These are phyloP conservation scores for Lachancea fermentati DNA, from an alignment of 805 yeast genomes.

Conservation along the genomic window DNA sequence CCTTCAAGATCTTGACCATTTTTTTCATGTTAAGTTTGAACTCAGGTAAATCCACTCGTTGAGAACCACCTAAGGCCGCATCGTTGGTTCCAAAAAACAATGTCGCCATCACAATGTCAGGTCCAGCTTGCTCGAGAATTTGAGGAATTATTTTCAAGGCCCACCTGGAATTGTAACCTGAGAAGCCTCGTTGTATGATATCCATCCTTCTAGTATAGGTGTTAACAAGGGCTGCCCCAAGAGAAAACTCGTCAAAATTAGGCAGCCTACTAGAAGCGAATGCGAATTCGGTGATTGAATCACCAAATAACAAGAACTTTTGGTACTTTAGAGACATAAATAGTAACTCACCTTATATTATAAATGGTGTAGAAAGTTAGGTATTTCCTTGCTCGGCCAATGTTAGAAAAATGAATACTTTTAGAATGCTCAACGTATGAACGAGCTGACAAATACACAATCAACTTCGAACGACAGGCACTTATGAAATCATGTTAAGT, in stretches of 20 bases:
- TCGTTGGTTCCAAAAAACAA: slow-evolving; percentile 85
- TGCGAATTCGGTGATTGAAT: slow-evolving; percentile 59
- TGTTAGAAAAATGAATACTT: not conserved
- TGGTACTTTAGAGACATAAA: slow-evolving; percentile 20
- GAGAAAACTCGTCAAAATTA: slow-evolving; percentile 35
- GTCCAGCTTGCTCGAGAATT: slow-evolving; percentile 46
- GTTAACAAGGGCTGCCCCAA: slow-evolving; percentile 46
- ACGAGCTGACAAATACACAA: too few species aligned
- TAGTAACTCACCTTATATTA: too few species aligned
- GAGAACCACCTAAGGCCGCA: slow-evolving; percentile 41
- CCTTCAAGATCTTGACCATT: slow-evolving; percentile 38
- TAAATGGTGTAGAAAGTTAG: too few species aligned
- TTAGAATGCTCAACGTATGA: too few species aligned
- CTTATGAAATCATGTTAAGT: not conserved
- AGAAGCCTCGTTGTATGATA: slow-evolving; percentile 65
- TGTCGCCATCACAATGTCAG: slow-evolving; percentile 39
- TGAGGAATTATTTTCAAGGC: slow-evolving; percentile 46
- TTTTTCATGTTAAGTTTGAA: slow-evolving; percentile 43
- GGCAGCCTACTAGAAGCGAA: slow-evolving; percentile 33
- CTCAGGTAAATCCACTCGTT: slow-evolving; percentile 46
- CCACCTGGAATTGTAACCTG: slow-evolving; percentile 70
- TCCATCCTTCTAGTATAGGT: slow-evolving; percentile 60
- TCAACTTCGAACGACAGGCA: not conserved
- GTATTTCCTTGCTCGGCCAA: too few species aligned
- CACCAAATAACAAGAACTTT: slow-evolving; percentile 62